Percentiles rank a stretch among this genome's conserved stretches.
These are phyloP conservation scores for Arctostaphylos glauca DNA, from an alignment of 148 eudicot species.

Conservation along the genomic window DNA sequence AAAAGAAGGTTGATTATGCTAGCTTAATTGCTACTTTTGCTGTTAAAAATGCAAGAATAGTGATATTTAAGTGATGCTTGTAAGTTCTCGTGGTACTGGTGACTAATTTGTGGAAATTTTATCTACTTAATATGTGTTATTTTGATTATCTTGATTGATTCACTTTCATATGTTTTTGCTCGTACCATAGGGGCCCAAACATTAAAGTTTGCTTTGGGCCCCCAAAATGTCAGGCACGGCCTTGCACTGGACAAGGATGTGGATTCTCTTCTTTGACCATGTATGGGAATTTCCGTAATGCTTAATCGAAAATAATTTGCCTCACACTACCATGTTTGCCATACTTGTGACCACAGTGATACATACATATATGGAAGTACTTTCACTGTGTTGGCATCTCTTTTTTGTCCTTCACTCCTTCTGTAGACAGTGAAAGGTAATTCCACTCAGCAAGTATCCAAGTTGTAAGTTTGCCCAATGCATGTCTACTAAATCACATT, in stretches of 20 bases:
- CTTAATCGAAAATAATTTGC: neutral
- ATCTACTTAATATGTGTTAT: no score
- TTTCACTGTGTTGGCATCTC: neutral
- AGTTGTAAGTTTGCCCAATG: neutral
- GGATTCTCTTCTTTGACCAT: neutral
- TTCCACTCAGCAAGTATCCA: neutral
- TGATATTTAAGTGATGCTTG: no score
- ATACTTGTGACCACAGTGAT: neutral
- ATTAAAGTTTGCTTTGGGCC: no score
- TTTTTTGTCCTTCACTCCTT: neutral
- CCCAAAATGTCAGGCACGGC: no score
- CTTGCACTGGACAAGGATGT: neutral
- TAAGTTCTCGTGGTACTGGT: no score
- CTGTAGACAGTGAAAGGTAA: neutral
- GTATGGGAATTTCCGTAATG: neutral
- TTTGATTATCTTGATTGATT: no score
- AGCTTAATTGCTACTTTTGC: no score
- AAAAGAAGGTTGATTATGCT: no score
- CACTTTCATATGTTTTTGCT: no score
- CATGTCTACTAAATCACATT: neutral
- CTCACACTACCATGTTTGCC: neutral
- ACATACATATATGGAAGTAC: neutral
- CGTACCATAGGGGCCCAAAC: no score
- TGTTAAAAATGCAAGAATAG: no score
- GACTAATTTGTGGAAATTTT: no score